A percentile compares a stretch with the other conserved stretches of the same genome.
phyloP scores from a whole-genome alignment of 2,329 filamentous ascomycete species.

The Pseudogymnoascus sp. region DNA sequence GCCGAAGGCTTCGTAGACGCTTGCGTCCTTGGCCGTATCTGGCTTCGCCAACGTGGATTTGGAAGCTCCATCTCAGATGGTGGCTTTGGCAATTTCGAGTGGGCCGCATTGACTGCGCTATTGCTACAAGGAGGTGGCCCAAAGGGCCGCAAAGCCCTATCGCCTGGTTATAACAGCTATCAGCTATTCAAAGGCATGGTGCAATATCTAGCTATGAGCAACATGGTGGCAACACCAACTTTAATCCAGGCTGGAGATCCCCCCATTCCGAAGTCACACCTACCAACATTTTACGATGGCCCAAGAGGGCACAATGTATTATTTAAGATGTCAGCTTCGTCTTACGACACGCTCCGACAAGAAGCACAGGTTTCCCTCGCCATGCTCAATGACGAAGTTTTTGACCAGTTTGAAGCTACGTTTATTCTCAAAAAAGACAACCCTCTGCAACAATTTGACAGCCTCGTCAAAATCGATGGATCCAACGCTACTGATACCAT shows the following conservation, averaged over 20 bases:
- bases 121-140: constrained; percentile 70
- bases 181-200: constrained; percentile 91
- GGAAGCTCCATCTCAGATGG: constrained; percentile 59
- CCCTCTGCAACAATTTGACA: constrained; percentile 47
- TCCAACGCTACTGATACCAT: not conserved
- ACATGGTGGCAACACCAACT: constrained; percentile 61
- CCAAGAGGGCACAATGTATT: constrained; percentile 68
- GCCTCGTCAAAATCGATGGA: constrained; percentile 30
- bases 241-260: constrained; percentile 36
- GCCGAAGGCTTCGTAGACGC: constrained; percentile 59
- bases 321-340: constrained; percentile 86
- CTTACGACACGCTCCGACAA: constrained; percentile 62
- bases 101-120: constrained; percentile 70
- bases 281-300: constrained; percentile 72
- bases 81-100: constrained; percentile 91
- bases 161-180: constrained; percentile 75
- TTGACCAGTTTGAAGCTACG: constrained; percentile 74
- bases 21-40: constrained; percentile 76
- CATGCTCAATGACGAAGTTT: constrained; percentile 63
- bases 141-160: constrained; percentile 63
- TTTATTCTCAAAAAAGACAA: constrained; percentile 63
- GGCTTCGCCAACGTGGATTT: constrained; percentile 84
- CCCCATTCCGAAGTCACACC: constrained; percentile 34
- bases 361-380: constrained; percentile 68
- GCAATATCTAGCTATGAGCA: constrained; percentile 72